Evolutionary conservation across 1,284 basidiomycete species (phyloP).

Genomic region (Cutaneotrichosporon arboriforme): DNA sequence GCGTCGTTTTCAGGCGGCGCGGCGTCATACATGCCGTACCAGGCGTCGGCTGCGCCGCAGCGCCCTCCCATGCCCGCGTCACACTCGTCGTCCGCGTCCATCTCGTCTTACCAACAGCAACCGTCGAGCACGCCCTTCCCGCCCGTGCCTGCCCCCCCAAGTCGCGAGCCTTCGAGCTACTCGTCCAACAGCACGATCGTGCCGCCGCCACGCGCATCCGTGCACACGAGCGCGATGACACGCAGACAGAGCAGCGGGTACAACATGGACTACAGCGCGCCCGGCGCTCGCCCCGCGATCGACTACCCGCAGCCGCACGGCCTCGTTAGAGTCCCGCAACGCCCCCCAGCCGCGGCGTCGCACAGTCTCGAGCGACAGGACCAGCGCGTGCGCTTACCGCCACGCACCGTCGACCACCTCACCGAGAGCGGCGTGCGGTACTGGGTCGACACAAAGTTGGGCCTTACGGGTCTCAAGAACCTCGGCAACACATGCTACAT

Average conservation of each 20-base stretch:
- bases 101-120: constrained; percentile 11
- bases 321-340: constrained; percentile 59
- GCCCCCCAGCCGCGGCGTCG: constrained; percentile 67
- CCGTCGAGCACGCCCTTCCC: neutral
- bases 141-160: neutral
- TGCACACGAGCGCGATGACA: constrained; percentile 58
- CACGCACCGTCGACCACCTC: constrained; percentile 6
- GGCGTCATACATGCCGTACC: constrained; percentile 6
- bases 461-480: constrained; percentile 85
- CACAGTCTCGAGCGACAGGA: constrained; percentile 64
- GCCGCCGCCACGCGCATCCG: constrained; percentile 69
- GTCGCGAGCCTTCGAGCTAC: constrained; percentile 20
- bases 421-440: constrained; percentile 47
- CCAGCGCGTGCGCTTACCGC: constrained; percentile 47
- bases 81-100: constrained; percentile 20
- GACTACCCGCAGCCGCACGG: constrained; percentile 70
- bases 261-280: constrained; percentile 57
- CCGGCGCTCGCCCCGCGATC: constrained; percentile 52
- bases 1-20: constrained; percentile 1
- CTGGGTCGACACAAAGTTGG: constrained; percentile 73
- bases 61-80: constrained; percentile 3
- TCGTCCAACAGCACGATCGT: constrained; percentile 43
- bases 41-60: constrained; percentile 9
- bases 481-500: constrained; percentile 99
- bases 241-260: constrained; percentile 67